Evolutionary conservation across 768 basidiomycete species (phyloP).

Genomic region (Trametes sanguinea): DNA sequence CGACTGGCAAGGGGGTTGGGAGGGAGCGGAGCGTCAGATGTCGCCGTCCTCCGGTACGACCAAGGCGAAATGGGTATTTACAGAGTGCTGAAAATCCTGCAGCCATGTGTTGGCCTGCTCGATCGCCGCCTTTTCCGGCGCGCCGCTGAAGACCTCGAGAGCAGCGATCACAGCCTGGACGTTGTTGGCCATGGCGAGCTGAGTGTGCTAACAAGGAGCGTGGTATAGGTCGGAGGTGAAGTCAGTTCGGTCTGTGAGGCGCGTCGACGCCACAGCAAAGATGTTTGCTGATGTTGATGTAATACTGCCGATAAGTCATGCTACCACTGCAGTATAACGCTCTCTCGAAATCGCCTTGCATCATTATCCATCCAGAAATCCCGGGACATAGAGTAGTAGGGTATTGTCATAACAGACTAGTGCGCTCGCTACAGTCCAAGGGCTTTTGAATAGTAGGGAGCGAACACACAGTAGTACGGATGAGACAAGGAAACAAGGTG

Average conservation of each 20-base stretch:
- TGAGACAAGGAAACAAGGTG: conserved; percentile 27
- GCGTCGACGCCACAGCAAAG: conserved; percentile 13
- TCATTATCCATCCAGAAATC: conserved; percentile 7
- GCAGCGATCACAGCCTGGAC: conserved; percentile 75
- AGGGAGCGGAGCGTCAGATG: conserved; percentile 62
- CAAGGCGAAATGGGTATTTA: conserved; percentile 80
- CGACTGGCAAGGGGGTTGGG: conserved; percentile 65
- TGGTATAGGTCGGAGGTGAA: conserved; percentile 16
- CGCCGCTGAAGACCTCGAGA: conserved; percentile 75
- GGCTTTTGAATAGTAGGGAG: conserved; percentile 27
- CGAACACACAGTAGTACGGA: conserved; percentile 29
- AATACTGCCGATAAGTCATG: conserved; percentile 14
- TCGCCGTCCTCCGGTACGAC: conserved; percentile 49
- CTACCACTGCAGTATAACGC: no score
- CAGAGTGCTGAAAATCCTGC: conserved; percentile 98
- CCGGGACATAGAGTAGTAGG: conserved; percentile 24
- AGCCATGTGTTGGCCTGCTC: conserved; percentile 93
- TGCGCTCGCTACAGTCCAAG: conserved; percentile 30
- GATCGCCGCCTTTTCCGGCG: conserved; percentile 81
- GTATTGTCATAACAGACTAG: conserved; percentile 33
- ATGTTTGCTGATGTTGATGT: conserved; percentile 35
- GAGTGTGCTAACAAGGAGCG: conserved; percentile 20
- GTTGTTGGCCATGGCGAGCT: conserved; percentile 58
- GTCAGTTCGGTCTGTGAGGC: background rate
- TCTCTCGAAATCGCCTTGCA: background rate